Evolutionary conservation across 2,329 filamentous ascomycete species (phyloP), one percentile per base, ranked within the genome.

Genomic region (Verticillium tricorpus): DNA sequence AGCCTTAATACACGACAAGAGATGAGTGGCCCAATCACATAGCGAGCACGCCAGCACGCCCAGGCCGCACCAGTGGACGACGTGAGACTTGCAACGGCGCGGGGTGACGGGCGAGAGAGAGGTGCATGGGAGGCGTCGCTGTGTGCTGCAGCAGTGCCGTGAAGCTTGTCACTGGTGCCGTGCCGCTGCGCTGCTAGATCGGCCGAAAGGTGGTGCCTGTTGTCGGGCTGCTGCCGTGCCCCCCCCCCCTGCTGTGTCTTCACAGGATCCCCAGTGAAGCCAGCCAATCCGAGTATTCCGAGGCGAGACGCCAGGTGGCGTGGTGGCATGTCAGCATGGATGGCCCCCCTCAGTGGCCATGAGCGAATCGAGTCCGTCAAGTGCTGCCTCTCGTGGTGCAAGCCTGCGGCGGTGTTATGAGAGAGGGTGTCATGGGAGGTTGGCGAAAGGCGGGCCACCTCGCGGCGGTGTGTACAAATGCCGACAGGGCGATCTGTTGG

Each of bases 401-500:
- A 50, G 45, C 1, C 45, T 50, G 45, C 45, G 45, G 45, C 45
- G 45, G 45, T 25, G 19, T 19, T n/a, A 19, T n/a, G 45, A n/a
- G 45, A 50, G 45, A n/a, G n/a, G 45, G 45, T 50, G 45, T n/a
- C 19, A 50, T 2, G 45, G 45, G 45, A 50, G 45, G 45, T 50
- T 25, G 45, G 45, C 8, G 45, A 19, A 62, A 60, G 64, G 60
- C 35, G 60, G 58, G 40, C 37, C 65, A 65, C 60, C 64, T 66
- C 40, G 61, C 61, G 65, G 63, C 50, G 64, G 58, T 60, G 58
- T 60, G 62, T 59, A 50, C 65, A 66, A 66, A 62, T 66, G 65
- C 65, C 65, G 65, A 63, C 58, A 61, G 40, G 54, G 45, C 58
- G 67, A 69, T 68, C 67, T 61, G 57, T 65, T 52, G 65, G 61